Evolutionary conservation across 2,329 filamentous ascomycete species (phyloP), one percentile per base, ranked within the genome.

Genomic region (Ustulina deusta): DNA sequence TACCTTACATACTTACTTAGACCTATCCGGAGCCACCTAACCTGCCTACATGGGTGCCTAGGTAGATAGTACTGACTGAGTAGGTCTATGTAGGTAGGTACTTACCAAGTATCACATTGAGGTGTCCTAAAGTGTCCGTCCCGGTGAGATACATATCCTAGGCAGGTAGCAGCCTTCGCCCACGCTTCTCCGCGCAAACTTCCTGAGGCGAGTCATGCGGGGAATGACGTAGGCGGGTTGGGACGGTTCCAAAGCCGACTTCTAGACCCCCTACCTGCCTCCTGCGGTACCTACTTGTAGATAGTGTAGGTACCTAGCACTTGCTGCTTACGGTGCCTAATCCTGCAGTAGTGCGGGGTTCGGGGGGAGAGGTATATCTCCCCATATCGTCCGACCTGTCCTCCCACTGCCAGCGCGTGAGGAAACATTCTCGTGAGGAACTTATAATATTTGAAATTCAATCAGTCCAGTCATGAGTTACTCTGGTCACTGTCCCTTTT

Each of bases 211-310:
- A 65, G 56, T 44, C 51, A 52, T 40, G 66, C 48, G 64, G 64
- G 60, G 61, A 54, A 67, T 69, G 67, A 69, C 67, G 67, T 69
- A 69, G 57, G 63, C 63, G 61, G 42, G 38, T 9, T 36, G 29
- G 25, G 10, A 5, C 7, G 44, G 44, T 20, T 7, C 7, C n/a
- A n/a, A n/a, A n/a, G n/a, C n/a, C n/a, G n/a, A n/a, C n/a, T n/a
- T n/a, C n/a, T n/a, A n/a, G n/a, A n/a, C n/a, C n/a, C n/a, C n/a
- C n/a, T n/a, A n/a, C n/a, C n/a, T n/a, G n/a, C n/a, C n/a, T n/a
- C n/a, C n/a, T n/a, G n/a, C n/a, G n/a, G n/a, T n/a, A n/a, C n/a
- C n/a, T n/a, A n/a, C n/a, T n/a, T n/a, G n/a, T n/a, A n/a, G n/a
- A n/a, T n/a, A n/a, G 6, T 7, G n/a, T 22, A 46, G 42, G 42